These are phyloP conservation scores for Corymbia citriodora DNA, from an alignment of 441 rosid genomes.

Conservation along the genomic window DNA sequence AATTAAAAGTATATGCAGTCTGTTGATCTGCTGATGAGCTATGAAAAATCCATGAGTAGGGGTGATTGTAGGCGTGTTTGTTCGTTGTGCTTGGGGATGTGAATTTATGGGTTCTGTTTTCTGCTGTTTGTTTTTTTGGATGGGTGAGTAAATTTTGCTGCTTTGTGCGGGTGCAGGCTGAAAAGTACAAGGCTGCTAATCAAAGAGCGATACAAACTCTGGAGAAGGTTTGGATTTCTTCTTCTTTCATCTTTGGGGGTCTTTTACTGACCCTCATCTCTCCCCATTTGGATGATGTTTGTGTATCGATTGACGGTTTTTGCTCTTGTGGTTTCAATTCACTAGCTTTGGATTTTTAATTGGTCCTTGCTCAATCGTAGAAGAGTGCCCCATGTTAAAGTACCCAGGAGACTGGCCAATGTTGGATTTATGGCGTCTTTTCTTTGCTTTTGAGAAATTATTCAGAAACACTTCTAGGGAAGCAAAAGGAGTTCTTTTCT, in stretches of 20 bases:
- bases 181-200: constrained; percentile 58
- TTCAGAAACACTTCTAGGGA: background rate
- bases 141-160: background rate
- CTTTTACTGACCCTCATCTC: background rate
- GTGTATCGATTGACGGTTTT: background rate
- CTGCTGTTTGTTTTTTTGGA: background rate
- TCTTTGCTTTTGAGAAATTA: background rate
- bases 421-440: background rate
- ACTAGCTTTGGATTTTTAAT: background rate
- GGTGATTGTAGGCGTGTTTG: background rate
- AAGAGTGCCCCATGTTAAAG: background rate
- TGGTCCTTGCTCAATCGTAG: background rate
- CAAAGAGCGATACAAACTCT: constrained; percentile 76
- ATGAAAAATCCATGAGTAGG: background rate
- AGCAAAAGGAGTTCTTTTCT: background rate
- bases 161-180: constrained; percentile 30
- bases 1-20: background rate
- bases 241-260: background rate
- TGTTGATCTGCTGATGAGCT: background rate
- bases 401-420: background rate
- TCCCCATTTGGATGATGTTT: background rate
- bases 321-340: background rate
- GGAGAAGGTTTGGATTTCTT: constrained; percentile 50
- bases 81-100: background rate
- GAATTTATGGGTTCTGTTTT: background rate